A percentile compares a stretch with the other conserved stretches of the same genome.
Evolutionary conservation across 371 early-diverging fungal genomes (phyloP).

Genomic region (Dichotomocladium elegans): DNA sequence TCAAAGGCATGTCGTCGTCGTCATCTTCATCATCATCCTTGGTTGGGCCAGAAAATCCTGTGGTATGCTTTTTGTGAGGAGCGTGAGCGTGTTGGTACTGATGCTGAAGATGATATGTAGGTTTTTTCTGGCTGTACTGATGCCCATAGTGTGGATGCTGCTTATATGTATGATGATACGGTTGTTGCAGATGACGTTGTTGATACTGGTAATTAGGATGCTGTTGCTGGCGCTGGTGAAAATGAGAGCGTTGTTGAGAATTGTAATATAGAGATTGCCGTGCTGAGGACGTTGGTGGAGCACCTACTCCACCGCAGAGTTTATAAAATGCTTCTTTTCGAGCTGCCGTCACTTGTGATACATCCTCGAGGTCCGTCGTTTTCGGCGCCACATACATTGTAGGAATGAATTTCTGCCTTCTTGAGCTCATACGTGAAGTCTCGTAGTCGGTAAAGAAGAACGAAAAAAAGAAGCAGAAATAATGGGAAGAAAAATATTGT

Average conservation of each 20-base stretch:
- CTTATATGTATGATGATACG: not conserved
- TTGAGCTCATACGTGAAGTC: too few relatives aligned
- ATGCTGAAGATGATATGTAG: not conserved
- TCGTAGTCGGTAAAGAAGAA: too few relatives aligned
- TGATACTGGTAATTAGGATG: not conserved
- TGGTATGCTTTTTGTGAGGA: not conserved
- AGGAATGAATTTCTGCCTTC: too few relatives aligned
- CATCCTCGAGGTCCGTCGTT: too few relatives aligned
- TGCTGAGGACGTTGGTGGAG: not conserved
- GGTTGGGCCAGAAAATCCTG: not conserved
- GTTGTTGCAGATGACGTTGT: not conserved
- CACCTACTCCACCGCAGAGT: conserved; percentile 3
- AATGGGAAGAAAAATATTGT: too few relatives aligned
- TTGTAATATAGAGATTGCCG: not conserved
- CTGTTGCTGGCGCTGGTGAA: not conserved
- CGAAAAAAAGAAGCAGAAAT: too few relatives aligned
- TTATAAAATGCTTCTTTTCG: conserved; percentile 9
- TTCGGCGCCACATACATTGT: too few relatives aligned
- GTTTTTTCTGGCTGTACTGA: not conserved
- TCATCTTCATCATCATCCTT: not conserved
- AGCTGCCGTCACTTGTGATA: not conserved
- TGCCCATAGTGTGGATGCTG: not conserved
- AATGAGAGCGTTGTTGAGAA: not conserved
- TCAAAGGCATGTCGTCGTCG: conserved; percentile 8
- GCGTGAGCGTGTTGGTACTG: too few relatives aligned